These are phyloP conservation scores for Mortierella hygrophila DNA, from an alignment of 192 early-diverging fungal species.

Conservation along the genomic window DNA sequence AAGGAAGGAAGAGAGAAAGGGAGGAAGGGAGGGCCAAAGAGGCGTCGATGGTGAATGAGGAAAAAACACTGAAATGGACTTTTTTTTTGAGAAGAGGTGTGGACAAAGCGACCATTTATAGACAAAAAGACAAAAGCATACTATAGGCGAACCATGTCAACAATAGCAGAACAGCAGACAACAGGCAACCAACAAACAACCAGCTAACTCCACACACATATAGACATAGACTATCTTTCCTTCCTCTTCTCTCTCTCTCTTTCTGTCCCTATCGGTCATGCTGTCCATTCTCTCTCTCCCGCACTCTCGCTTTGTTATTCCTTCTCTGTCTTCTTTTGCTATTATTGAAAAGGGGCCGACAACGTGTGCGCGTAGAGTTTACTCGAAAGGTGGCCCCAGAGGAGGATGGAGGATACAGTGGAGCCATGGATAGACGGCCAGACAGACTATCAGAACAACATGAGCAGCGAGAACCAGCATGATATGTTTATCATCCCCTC, in stretches of 20 bases:
- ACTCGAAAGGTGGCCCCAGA: too few species aligned
- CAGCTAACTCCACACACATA: background rate
- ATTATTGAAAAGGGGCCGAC: background rate
- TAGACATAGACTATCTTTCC: too few species aligned
- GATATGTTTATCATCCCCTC: background rate
- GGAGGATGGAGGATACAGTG: too few species aligned
- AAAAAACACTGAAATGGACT: background rate
- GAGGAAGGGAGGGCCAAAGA: background rate
- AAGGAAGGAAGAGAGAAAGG: background rate
- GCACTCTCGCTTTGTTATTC: too few species aligned
- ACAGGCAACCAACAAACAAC: background rate
- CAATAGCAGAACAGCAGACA: background rate
- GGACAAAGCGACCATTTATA: background rate
- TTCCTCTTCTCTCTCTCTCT: too few species aligned
- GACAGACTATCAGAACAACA: too few species aligned
- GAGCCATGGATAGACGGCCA: too few species aligned
- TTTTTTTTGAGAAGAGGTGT: background rate
- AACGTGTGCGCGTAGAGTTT: too few species aligned
- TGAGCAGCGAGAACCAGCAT: too few species aligned
- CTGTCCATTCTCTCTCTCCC: too few species aligned
- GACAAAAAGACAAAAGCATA: background rate
- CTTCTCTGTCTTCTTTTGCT: too few species aligned
- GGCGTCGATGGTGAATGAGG: background rate
- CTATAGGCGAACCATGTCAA: background rate
- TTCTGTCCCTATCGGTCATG: too few species aligned